Evolutionary conservation across 768 basidiomycete genomes (phyloP).

Genomic region (Lactarius sp.): DNA sequence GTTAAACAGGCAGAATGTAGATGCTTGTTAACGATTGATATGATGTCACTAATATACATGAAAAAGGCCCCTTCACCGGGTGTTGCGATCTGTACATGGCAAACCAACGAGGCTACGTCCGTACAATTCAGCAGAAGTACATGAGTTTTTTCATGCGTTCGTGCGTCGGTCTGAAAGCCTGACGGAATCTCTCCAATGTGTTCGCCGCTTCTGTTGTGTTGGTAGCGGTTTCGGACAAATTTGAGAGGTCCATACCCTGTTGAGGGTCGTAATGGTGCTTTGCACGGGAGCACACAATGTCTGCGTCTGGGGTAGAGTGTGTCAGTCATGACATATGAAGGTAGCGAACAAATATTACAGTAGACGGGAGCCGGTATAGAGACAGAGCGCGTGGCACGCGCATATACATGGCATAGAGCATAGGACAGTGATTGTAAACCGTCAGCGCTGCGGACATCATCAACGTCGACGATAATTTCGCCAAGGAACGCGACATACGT

Average conservation of each 20-base stretch:
- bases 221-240: constrained; percentile 44
- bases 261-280: constrained; percentile 77
- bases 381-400: constrained; percentile 73
- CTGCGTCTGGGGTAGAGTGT: constrained; percentile 50
- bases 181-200: constrained; percentile 40
- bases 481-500: constrained; percentile 37
- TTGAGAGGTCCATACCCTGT: constrained; percentile 52
- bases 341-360: constrained; percentile 43
- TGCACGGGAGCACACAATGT: constrained; percentile 69
- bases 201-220: constrained; percentile 36
- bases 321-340: background rate
- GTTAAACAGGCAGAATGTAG: background rate
- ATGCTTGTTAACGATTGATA: background rate
- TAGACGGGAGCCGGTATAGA: constrained; percentile 82
- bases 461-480: background rate
- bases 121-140: constrained; percentile 34
- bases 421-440: constrained; percentile 67
- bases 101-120: background rate
- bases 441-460: constrained; percentile 44
- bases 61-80: too few relatives aligned
- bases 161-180: constrained; percentile 55
- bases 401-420: constrained; percentile 76
- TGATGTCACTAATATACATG: background rate
- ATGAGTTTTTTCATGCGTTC: constrained; percentile 38
- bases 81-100: background rate